phyloP scores from a whole-genome alignment of 768 basidiomycete genomes.

The Kondoa subrosea region DNA sequence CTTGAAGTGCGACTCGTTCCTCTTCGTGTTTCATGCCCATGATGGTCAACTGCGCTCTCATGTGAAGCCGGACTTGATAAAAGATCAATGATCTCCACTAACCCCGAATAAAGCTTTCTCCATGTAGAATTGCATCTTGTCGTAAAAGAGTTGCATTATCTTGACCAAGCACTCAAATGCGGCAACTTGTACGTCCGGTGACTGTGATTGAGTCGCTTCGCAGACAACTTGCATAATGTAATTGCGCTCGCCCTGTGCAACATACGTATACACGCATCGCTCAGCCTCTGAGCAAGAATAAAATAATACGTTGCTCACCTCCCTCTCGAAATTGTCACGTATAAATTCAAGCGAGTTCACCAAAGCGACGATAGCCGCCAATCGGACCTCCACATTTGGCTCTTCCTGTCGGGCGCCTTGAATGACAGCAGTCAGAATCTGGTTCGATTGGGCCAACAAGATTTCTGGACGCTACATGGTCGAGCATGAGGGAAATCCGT shows the following conservation, averaged over 20 bases:
- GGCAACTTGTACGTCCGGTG: slow-evolving; percentile 73
- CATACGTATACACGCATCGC: slow-evolving; percentile 2
- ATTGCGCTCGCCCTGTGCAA: slow-evolving; percentile 76
- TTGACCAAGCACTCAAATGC: slow-evolving; percentile 88
- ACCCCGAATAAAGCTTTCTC: slow-evolving; percentile 95
- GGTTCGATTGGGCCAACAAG: slow-evolving; percentile 71
- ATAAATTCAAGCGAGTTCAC: slow-evolving; percentile 95
- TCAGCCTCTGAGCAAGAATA: not conserved
- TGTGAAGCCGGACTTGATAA: slow-evolving; percentile 19
- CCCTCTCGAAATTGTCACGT: slow-evolving; percentile 91
- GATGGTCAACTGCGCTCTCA: slow-evolving; percentile 88
- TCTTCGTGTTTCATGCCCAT: slow-evolving; percentile 92
- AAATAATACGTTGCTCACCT: slow-evolving; percentile 41
- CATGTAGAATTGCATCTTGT: slow-evolving; percentile 99
- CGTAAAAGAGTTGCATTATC: slow-evolving; percentile 96
- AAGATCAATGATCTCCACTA: slow-evolving; percentile 22
- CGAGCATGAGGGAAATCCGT: slow-evolving; percentile 8
- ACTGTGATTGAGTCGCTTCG: slow-evolving; percentile 78
- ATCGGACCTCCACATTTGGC: slow-evolving; percentile 65
- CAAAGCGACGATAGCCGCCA: slow-evolving; percentile 78
- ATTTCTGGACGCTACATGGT: slow-evolving; percentile 69
- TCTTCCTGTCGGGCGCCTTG: slow-evolving; percentile 96
- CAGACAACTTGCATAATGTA: slow-evolving; percentile 99
- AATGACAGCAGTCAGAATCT: slow-evolving; percentile 94
- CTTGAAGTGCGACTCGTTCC: slow-evolving; percentile 81